Conservation (phyloP, 306 rosid genomes). For the Bauhinia variegata region DNA sequence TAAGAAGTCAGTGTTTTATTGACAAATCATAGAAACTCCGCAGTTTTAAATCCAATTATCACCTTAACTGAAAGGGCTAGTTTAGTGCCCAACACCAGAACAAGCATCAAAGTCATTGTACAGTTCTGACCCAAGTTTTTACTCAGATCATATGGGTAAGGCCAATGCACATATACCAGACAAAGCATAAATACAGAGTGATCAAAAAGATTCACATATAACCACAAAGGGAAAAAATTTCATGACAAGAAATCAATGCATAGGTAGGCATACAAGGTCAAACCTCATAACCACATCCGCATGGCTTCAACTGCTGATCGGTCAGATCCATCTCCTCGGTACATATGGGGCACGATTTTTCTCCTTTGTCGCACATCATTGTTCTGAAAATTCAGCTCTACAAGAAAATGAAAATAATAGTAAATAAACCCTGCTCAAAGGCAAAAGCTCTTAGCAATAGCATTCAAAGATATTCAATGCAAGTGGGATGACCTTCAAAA, state of each 20-base stretch:
- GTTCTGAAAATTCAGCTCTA: conserved; percentile 39
- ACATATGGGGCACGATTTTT: conserved; percentile 58
- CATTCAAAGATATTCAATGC: conserved; percentile 1
- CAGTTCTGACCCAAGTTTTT: too few relatives aligned
- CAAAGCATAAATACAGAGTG: conserved; percentile 13
- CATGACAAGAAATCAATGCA: background rate
- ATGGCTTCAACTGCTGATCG: conserved; percentile 64
- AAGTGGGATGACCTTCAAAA: conserved; percentile 8
- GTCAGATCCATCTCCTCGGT: conserved; percentile 64
- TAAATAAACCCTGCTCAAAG: background rate
- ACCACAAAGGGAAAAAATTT: background rate
- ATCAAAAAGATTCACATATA: conserved; percentile 11
- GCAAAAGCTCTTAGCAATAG: background rate
- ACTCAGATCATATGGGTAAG: too few relatives aligned
- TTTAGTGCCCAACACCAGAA: conserved; percentile 10
- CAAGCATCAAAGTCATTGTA: conserved; percentile 12
- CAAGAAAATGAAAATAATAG: conserved; percentile 7
- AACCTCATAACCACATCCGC: conserved; percentile 66
- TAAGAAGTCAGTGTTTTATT: background rate
- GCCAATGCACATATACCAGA: too few relatives aligned
- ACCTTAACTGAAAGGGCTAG: conserved; percentile 5
- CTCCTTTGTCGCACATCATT: conserved; percentile 51
- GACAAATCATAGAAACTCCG: conserved; percentile 9
- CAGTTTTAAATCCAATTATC: conserved; percentile 19
- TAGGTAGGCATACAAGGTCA: conserved; percentile 4